Evolutionary conservation across 2,329 filamentous ascomycete genomes (phyloP).

Genomic region (Nemania serpens): DNA sequence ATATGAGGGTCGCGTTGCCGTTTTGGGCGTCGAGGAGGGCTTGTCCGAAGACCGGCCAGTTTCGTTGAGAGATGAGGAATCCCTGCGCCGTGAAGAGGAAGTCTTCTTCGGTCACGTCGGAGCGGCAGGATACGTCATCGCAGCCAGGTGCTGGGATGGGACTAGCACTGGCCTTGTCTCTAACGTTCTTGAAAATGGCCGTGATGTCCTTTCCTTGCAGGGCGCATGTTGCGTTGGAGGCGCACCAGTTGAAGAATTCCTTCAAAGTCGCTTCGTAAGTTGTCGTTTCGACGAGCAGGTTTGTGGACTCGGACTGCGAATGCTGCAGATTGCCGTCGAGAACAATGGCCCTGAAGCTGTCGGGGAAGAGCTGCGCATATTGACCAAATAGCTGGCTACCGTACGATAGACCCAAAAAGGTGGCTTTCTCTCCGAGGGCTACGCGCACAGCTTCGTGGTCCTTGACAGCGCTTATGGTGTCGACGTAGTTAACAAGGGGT

Average conservation of each 20-base stretch:
- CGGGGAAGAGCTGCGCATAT: slow-evolving; percentile 51
- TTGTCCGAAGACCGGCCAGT: slow-evolving; percentile 33
- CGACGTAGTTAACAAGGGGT: slow-evolving; percentile 47
- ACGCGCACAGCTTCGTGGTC: slow-evolving; percentile 42
- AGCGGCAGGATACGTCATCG: slow-evolving; percentile 35
- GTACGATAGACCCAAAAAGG: slow-evolving; percentile 50
- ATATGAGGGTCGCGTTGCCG: slow-evolving; percentile 45
- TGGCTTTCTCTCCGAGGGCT: slow-evolving; percentile 36
- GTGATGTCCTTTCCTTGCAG: slow-evolving; percentile 40
- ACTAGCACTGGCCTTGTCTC: slow-evolving; percentile 37
- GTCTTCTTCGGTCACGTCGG: slow-evolving; percentile 41
- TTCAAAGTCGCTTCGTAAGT: slow-evolving; percentile 45
- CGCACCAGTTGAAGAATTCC: slow-evolving; percentile 47
- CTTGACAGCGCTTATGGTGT: slow-evolving; percentile 43
- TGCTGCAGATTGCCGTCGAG: slow-evolving; percentile 53
- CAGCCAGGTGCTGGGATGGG: slow-evolving; percentile 46
- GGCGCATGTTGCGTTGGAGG: slow-evolving; percentile 36
- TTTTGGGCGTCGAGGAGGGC: slow-evolving; percentile 38
- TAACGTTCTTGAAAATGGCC: slow-evolving; percentile 35
- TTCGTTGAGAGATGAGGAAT: slow-evolving; percentile 32
- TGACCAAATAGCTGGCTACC: slow-evolving; percentile 49
- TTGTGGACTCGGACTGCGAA: slow-evolving; percentile 42
- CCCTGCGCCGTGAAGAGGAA: slow-evolving; percentile 42
- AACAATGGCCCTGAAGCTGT: slow-evolving; percentile 47
- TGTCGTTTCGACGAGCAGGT: slow-evolving; percentile 43